Evolutionary conservation across 306 rosid species (phyloP), one percentile per base, ranked within the genome.

Genomic region (Cucurbita maxima): DNA sequence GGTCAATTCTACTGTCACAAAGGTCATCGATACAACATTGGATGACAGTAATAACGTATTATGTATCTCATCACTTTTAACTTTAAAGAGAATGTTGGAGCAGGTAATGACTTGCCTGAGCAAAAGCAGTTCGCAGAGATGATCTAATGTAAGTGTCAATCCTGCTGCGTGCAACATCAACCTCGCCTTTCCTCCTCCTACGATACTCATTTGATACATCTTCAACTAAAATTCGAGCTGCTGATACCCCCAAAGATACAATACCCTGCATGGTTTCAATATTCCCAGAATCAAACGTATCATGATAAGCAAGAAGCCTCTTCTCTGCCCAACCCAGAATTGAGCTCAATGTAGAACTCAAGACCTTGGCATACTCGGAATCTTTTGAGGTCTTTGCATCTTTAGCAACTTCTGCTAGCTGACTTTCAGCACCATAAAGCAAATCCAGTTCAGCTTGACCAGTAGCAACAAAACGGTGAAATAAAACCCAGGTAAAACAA

Each of bases 221-320:
- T 75, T 91, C 99, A 76, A 94, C 91, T 85, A 90, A 83, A 80
- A 94, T 83, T 85, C 82, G 91, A 53, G 99, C 97, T 30, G 95
- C 97, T 55, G 87, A 90, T 41, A 94, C 96, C 79, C 97, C 99
- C 77, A 94, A 79, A 61, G 99, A 94, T 55, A 94, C 96, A 79
- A 94, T 94, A 34, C 95, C 97, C 75, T 89, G 86, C 97, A 91
- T 89, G 78, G 88, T 81, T 76, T 91, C 95, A 54, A 89, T 84
- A 64, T 89, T 94, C 73, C 83, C 87, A 52, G 80, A 75, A 76
- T 89, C 99, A 79, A 94, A 94, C 53, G 99, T 94, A 82, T 94
- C 99, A 68, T 94, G 99, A 82, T 94, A 94, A 4, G 99, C 99
- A 82, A 94, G 97, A 45, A 91, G 98, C 86, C 99, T 85, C 83